A percentile compares a stretch with the other conserved stretches of the same genome.
phyloP scores from a whole-genome alignment of 2,329 filamentous ascomycete genomes.

The Penicillium olsonii region DNA sequence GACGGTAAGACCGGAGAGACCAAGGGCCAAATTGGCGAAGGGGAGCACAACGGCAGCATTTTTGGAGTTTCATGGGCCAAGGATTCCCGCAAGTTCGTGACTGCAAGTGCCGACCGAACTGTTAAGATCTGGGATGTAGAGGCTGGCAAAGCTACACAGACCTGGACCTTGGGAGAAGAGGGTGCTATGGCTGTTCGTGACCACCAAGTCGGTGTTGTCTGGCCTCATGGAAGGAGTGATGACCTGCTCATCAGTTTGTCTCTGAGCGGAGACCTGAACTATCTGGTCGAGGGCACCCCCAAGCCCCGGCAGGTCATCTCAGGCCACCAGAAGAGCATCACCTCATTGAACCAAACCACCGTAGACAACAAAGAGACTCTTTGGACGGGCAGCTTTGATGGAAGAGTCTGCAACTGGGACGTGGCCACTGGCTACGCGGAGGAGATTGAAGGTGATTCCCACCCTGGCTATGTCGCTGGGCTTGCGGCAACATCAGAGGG shows the following conservation, averaged over 20 bases:
- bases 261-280: slow-evolving; percentile 85
- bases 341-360: slow-evolving; percentile 64
- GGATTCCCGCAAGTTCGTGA: slow-evolving; percentile 84
- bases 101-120: slow-evolving; percentile 90
- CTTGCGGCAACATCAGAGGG: slow-evolving; percentile 61
- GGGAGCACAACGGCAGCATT: slow-evolving; percentile 88
- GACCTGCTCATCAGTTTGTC: slow-evolving; percentile 88
- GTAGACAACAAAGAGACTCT: slow-evolving; percentile 61
- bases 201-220: slow-evolving; percentile 94
- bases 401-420: slow-evolving; percentile 84
- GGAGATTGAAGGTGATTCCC: slow-evolving; percentile 74
- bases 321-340: slow-evolving; percentile 91
- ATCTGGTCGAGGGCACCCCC: slow-evolving; percentile 71
- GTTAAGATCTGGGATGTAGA: slow-evolving; percentile 94
- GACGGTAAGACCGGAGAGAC: slow-evolving; percentile 93
- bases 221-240: slow-evolving; percentile 79
- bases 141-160: slow-evolving; percentile 72
- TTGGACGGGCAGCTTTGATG: slow-evolving; percentile 91
- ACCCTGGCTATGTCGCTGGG: slow-evolving; percentile 82
- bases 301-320: slow-evolving; percentile 72
- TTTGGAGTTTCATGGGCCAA: slow-evolving; percentile 88
- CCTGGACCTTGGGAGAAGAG: slow-evolving; percentile 81
- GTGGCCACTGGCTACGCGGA: slow-evolving; percentile 67
- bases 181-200: slow-evolving; percentile 70
- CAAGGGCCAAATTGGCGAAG: slow-evolving; percentile 66